A percentile compares a stretch with the other conserved stretches of the same genome.
These are phyloP conservation scores for Dendrobium huoshanense DNA, from an alignment of 106 monocot species.

Conservation along the genomic window DNA sequence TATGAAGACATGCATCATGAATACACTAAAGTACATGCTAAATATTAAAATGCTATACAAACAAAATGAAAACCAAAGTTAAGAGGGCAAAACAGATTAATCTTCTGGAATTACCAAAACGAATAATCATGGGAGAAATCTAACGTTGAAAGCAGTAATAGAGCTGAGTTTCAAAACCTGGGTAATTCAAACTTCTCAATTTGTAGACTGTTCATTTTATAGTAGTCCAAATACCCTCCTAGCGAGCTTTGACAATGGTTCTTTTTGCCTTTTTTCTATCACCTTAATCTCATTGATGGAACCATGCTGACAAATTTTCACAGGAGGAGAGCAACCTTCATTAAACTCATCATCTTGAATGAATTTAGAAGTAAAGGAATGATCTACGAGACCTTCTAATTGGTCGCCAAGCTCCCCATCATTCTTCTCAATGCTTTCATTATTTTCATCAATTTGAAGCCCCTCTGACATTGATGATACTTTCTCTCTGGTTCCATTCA, in stretches of 20 bases:
- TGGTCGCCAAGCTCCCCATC: slow-evolving; percentile 11
- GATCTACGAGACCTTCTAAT: slow-evolving; percentile 16
- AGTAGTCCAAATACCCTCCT: slow-evolving; percentile 5
- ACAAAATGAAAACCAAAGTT: background rate
- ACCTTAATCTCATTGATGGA: background rate
- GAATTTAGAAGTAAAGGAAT: slow-evolving; percentile 3
- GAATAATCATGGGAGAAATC: no score
- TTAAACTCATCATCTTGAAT: background rate
- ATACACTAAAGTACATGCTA: background rate
- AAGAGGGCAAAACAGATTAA: background rate
- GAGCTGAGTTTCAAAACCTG: background rate
- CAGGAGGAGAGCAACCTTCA: background rate
- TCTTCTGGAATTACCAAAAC: no score
- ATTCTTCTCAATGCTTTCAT: background rate
- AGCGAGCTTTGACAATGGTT: slow-evolving; percentile 3
- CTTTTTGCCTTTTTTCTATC: background rate
- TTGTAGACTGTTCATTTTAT: no score
- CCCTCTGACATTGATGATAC: background rate
- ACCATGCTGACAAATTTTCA: background rate
- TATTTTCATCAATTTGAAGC: slow-evolving; percentile 6
- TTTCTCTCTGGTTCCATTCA: background rate
- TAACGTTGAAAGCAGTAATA: background rate
- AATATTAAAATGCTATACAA: background rate
- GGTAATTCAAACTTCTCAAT: background rate
- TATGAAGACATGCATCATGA: background rate